These are phyloP conservation scores for Nissolia schottii DNA, from an alignment of 306 rosid genomes.

Conservation along the genomic window DNA sequence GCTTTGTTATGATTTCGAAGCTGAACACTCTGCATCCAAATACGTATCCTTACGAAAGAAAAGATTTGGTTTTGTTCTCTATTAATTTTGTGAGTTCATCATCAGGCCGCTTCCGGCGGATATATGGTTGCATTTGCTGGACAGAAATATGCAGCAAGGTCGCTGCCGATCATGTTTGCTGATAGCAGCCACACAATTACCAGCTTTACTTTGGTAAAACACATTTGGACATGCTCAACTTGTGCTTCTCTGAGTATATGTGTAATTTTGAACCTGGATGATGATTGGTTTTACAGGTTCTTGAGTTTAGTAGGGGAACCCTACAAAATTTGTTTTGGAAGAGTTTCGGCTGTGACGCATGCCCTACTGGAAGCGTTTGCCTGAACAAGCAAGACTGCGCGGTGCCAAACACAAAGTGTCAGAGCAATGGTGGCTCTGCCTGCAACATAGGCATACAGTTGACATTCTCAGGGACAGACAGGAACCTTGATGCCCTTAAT, in stretches of 20 bases:
- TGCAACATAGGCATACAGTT: constrained; percentile 73
- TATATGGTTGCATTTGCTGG: constrained; percentile 96
- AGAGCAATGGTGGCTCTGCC: constrained; percentile 41
- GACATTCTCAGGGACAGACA: constrained; percentile 87
- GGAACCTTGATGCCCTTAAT: constrained; percentile 64
- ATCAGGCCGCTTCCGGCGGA: constrained; percentile 43
- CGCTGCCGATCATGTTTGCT: constrained; percentile 59
- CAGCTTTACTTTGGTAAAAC: constrained; percentile 79
- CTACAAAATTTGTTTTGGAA: constrained; percentile 79
- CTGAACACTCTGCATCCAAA: not conserved
- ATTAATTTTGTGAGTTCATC: not conserved
- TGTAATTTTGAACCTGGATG: not conserved
- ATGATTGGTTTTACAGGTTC: constrained; percentile 47
- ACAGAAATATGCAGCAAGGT: constrained; percentile 89
- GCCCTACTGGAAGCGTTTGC: constrained; percentile 52
- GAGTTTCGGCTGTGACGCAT: constrained; percentile 64
- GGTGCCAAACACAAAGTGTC: constrained; percentile 54
- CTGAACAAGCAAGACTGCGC: constrained; percentile 71
- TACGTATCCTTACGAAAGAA: not conserved
- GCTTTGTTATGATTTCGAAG: not conserved
- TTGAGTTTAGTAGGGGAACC: constrained; percentile 70
- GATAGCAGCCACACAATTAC: constrained; percentile 55
- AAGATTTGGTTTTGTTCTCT: not conserved
- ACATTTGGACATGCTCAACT: not conserved
- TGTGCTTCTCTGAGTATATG: not conserved